These are phyloP conservation scores for Aspergillus sp. DNA, from an alignment of 2,329 filamentous ascomycete genomes.

Conservation along the genomic window DNA sequence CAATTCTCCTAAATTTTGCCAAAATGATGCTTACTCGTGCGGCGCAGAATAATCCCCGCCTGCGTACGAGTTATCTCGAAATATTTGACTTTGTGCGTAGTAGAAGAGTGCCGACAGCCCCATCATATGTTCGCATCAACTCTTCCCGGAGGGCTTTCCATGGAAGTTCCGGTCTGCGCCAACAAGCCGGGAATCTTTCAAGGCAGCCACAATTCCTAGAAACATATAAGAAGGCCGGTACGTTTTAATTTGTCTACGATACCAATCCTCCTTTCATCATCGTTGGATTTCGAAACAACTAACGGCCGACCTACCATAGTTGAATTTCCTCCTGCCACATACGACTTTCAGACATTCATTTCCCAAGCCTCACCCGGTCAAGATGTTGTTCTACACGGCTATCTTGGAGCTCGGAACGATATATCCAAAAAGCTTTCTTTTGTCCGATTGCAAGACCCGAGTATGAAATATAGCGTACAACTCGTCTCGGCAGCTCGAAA, in stretches of 20 bases:
- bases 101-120: constrained; percentile 15
- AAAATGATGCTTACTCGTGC: constrained; percentile 25
- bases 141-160: constrained; percentile 22
- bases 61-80: constrained; percentile 37
- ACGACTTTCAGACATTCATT: constrained; percentile 40
- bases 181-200: constrained; percentile 16
- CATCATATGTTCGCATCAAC: constrained; percentile 5
- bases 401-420: constrained; percentile 67
- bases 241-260: constrained; percentile 19
- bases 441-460: constrained; percentile 55
- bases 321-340: constrained; percentile 47
- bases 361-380: constrained; percentile 32
- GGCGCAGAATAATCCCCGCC: constrained; percentile 25
- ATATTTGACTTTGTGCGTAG: constrained; percentile 39
- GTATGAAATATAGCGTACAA: constrained; percentile 49
- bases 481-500: constrained; percentile 47
- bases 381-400: constrained; percentile 64
- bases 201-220: constrained; percentile 34
- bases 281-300: neutral
- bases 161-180: constrained; percentile 19
- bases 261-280: neutral
- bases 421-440: constrained; percentile 71
- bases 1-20: neutral
- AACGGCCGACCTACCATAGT: constrained; percentile 34
- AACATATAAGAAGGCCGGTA: constrained; percentile 49